Conservation (phyloP, 768 basidiomycete genomes). For the Russula lepida region DNA sequence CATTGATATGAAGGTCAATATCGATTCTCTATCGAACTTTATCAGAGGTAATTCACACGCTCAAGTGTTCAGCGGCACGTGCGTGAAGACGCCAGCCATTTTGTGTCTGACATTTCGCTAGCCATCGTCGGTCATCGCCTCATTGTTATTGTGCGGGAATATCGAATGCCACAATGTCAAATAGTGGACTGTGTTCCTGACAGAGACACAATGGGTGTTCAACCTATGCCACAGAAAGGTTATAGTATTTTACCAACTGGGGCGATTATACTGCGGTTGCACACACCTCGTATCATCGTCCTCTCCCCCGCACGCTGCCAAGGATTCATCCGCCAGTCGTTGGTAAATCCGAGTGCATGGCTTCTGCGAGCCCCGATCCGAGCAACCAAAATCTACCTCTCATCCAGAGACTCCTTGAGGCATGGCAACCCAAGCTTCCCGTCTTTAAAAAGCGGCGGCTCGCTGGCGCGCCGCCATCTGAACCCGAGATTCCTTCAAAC, state of each 20-base stretch:
- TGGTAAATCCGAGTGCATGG: neutral
- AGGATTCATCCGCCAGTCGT: neutral
- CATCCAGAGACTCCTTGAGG: neutral
- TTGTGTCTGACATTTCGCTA: neutral
- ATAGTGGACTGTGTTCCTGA: neutral
- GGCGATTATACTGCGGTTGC: neutral
- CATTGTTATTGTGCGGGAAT: too few relatives aligned
- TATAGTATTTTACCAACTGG: neutral
- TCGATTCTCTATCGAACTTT: too few relatives aligned
- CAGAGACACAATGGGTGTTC: neutral
- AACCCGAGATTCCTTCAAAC: neutral
- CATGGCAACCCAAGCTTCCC: neutral
- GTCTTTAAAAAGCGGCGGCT: neutral
- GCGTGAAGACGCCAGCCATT: neutral
- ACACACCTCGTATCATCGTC: neutral
- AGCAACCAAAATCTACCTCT: neutral
- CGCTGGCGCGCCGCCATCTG: neutral
- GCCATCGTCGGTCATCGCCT: neutral
- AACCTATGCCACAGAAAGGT: neutral
- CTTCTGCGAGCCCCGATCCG: neutral
- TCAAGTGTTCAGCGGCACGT: neutral
- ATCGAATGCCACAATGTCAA: neutral
- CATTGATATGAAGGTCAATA: too few relatives aligned
- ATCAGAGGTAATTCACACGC: too few relatives aligned
- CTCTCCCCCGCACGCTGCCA: neutral